Conservation (phyloP, 495 filamentous ascomycete species). For the Eremomyces bilateralis region DNA sequence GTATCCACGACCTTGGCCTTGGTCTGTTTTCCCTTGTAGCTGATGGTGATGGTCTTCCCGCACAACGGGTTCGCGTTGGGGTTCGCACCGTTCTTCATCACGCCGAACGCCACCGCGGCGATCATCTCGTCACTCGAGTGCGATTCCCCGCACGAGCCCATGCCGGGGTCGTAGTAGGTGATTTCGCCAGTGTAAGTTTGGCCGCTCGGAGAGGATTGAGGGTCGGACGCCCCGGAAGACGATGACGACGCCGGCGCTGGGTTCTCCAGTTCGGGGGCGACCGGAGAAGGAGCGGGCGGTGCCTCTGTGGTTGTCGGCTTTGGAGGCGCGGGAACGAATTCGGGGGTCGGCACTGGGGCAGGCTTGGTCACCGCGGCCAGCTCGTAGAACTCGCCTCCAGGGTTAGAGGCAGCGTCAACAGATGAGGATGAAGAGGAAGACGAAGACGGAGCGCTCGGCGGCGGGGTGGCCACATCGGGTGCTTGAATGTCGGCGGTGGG, state of each 20-base stretch:
- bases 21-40: background rate
- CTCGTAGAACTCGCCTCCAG: no score
- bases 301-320: background rate
- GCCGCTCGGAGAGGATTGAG: background rate
- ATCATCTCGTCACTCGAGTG: background rate
- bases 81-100: background rate
- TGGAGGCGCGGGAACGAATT: background rate
- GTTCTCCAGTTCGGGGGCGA: no score
- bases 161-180: constrained; percentile 2
- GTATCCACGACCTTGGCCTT: constrained; percentile 1
- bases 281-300: background rate
- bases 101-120: background rate
- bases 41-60: constrained; percentile 1
- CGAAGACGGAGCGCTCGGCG: background rate
- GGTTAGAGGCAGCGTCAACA: background rate
- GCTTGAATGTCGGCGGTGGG: background rate
- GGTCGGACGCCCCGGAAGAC: background rate
- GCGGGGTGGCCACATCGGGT: background rate
- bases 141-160: background rate
- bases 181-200: background rate
- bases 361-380: background rate
- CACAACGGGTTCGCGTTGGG: constrained; percentile 1
- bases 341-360: background rate
- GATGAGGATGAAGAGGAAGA: background rate
- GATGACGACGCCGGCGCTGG: background rate